Percentiles rank a stretch among this genome's conserved stretches.
Evolutionary conservation across 176 grass and related monocot genomes (phyloP).

Genomic region (Guadua angustifolia): DNA sequence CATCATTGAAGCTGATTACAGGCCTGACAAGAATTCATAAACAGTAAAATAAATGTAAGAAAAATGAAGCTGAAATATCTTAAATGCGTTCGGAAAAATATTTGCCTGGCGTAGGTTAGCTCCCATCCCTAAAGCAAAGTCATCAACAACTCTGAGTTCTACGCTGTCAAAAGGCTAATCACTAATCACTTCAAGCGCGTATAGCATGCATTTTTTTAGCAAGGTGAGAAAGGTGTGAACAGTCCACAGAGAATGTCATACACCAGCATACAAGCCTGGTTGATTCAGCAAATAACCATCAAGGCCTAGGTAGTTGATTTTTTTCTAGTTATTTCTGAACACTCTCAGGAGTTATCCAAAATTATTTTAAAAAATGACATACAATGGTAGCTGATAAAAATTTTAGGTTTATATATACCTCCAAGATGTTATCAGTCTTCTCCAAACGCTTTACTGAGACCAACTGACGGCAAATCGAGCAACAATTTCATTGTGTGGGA

Average conservation of each 20-base stretch:
- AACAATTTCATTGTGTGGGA: conserved; percentile 85
- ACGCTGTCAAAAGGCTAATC: no score
- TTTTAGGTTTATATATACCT: conserved; percentile 46
- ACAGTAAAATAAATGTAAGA: no score
- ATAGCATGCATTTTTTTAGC: not conserved
- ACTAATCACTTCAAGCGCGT: conserved; percentile 11
- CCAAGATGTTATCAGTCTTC: conserved; percentile 63
- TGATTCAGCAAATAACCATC: not conserved
- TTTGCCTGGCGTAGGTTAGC: no score
- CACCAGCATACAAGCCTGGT: not conserved
- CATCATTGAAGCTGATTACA: no score
- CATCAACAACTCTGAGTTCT: no score
- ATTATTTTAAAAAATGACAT: not conserved
- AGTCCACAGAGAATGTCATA: not conserved
- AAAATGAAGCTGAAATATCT: no score
- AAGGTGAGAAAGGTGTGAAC: not conserved
- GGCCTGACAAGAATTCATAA: no score
- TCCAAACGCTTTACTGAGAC: conserved; percentile 72
- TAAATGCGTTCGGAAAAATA: no score
- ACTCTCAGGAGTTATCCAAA: not conserved
- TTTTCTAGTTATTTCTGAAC: not conserved
- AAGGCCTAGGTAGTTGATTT: not conserved
- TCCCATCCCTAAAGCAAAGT: no score
- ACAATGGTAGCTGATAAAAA: not conserved
- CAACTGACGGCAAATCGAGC: conserved; percentile 86